Percentiles rank a stretch among this genome's conserved stretches.
These are phyloP conservation scores for Fusarium chaquense DNA, from an alignment of 2,329 filamentous ascomycete genomes.

Conservation along the genomic window DNA sequence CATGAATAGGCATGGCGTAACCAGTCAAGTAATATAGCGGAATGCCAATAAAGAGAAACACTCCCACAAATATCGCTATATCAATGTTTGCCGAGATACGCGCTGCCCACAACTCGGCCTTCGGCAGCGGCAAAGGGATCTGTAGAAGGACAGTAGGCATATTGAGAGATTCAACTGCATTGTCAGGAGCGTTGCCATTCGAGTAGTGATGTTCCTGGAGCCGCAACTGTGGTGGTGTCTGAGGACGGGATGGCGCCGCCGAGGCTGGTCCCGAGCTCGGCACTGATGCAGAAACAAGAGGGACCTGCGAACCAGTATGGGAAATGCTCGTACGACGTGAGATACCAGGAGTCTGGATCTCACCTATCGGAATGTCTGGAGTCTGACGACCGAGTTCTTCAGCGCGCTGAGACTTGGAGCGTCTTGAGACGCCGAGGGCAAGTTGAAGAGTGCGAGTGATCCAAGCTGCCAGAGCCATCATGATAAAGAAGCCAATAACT, in stretches of 20 bases:
- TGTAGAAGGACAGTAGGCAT: constrained; percentile 52
- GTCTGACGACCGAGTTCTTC: constrained; percentile 57
- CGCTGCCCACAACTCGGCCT: constrained; percentile 64
- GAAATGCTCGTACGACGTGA: constrained; percentile 45
- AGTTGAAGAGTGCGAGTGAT: constrained; percentile 66
- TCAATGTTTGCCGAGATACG: constrained; percentile 61
- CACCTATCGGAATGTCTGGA: constrained; percentile 62
- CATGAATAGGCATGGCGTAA: constrained; percentile 65
- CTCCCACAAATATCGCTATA: constrained; percentile 55
- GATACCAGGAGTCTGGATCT: constrained; percentile 45
- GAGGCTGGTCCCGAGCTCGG: constrained; percentile 33
- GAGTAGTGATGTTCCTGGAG: constrained; percentile 48
- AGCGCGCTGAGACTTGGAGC: constrained; percentile 62
- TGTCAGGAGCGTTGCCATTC: constrained; percentile 33
- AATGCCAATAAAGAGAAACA: constrained; percentile 65
- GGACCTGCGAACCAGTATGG: constrained; percentile 43
- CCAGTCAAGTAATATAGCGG: constrained; percentile 65
- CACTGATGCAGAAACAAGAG: constrained; percentile 29
- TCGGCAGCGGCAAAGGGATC: constrained; percentile 57
- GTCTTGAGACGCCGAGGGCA: constrained; percentile 63
- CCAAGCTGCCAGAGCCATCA: constrained; percentile 66
- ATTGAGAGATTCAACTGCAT: constrained; percentile 38
- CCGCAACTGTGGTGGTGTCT: constrained; percentile 46
- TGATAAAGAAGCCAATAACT: constrained; percentile 68
- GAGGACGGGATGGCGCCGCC: constrained; percentile 42